A percentile compares a stretch with the other conserved stretches of the same genome.
These are phyloP conservation scores for Naganishia cerealis DNA, from an alignment of 1,284 basidiomycete genomes.

Conservation along the genomic window DNA sequence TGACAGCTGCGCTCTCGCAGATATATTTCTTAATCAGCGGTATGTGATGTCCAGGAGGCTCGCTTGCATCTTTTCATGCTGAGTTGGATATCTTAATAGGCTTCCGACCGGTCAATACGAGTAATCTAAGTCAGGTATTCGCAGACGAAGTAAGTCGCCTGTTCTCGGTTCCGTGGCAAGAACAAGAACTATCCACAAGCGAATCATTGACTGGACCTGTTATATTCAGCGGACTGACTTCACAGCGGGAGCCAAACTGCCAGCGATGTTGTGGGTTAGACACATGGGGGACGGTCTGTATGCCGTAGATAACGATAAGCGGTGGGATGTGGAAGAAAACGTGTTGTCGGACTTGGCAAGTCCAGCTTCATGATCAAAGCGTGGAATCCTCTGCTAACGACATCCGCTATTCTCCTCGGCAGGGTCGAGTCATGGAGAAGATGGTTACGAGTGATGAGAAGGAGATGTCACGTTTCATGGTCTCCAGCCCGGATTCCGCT, in stretches of 20 bases:
- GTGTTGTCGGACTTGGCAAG: conserved; percentile 77
- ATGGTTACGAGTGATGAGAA: conserved; percentile 70
- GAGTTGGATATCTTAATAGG: conserved; percentile 52
- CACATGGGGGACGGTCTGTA: conserved; percentile 62
- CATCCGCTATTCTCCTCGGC: conserved; percentile 25
- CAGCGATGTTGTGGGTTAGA: conserved; percentile 69
- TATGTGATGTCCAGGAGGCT: conserved; percentile 43
- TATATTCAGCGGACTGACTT: conserved; percentile 63
- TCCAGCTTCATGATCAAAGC: conserved; percentile 7
- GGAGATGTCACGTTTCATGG: conserved; percentile 68
- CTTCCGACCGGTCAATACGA: conserved; percentile 64
- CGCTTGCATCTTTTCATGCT: neutral
- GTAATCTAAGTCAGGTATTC: conserved; percentile 64
- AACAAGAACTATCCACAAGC: conserved; percentile 14
- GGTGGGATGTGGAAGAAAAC: conserved; percentile 61
- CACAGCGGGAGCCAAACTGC: conserved; percentile 77
- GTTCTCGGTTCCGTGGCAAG: neutral
- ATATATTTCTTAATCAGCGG: conserved; percentile 75
- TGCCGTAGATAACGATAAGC: conserved; percentile 73
- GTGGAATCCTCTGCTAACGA: conserved; percentile 8
- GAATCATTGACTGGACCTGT: conserved; percentile 1
- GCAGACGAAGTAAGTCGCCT: conserved; percentile 60
- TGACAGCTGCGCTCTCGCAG: conserved; percentile 79
- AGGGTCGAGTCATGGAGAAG: conserved; percentile 88
- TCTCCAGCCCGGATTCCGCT: conserved; percentile 54